Base-by-base conservation (phyloP, 345 rosid species). In the Turritis glabra region DNA sequence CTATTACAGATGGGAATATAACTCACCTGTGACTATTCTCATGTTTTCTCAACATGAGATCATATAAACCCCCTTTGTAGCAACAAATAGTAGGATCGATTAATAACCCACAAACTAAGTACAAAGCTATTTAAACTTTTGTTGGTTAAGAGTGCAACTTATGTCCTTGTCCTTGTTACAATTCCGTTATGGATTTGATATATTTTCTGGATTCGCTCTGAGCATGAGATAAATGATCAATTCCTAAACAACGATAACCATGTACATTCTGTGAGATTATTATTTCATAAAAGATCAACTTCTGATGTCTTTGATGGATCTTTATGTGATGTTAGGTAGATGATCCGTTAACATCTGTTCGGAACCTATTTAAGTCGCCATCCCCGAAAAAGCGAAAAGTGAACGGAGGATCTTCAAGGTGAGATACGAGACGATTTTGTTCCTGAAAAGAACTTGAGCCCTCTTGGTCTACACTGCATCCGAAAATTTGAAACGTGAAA, bases 271-370 rank as follows among this genome's bases (percentile, higher is more conserved):
- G n/a, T 29, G 41, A 54, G 56, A 73, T 26, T 32, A 32, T 32
- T 8, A 32, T 32, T 32, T 32, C n/a, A 8, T 32, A 32, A 32
- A 32, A 32, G 8, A 2, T 22, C 10, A 38, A 58, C 56, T 12
- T 58, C 5, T 40, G 38, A 52, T 67, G 50, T 11, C 73, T 59
- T 50, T 52, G 58, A 50, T 67, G 51, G 7, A 15, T 43, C 12
- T 11, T 62, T 35, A 6, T 51, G 38, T 70, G 44, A 29, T 71
- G 56, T 38, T 57, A 89, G 98, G 90, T 90, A 66, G 92, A 88
- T 33, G 90, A 93, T 85, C 97, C 97, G 8, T 56, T 93, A 64
- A 72, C 85, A 67, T 85, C 93, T 58, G 86, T 93, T 10, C 82
- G 88, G 41, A 89, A 82, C 79, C 93, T 93, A 50, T 90, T 90